Evolutionary conservation across 257 asterid genomes (phyloP).

Genomic region (Cynanchum wilfordii): DNA sequence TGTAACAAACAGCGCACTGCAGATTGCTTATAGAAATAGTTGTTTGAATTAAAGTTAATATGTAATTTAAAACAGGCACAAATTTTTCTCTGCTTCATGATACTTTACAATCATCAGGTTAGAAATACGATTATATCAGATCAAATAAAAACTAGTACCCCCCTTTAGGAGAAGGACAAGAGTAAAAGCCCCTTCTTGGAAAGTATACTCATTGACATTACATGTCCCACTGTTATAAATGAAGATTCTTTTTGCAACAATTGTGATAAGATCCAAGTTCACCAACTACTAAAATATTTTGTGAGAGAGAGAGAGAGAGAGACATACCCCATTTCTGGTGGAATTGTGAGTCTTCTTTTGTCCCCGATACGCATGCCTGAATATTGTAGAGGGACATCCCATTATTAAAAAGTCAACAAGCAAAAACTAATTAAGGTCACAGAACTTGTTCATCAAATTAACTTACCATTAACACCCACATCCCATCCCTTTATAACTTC

Average conservation of each 20-base stretch:
- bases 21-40: neutral
- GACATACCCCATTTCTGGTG: conserved; percentile 96
- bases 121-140: neutral
- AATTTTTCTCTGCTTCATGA: neutral
- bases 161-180: neutral
- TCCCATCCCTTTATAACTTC: conserved; percentile 98
- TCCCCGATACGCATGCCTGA: conserved; percentile 97
- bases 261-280: neutral
- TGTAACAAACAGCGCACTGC: neutral
- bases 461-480: conserved; percentile 85
- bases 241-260: neutral
- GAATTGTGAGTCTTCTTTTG: conserved; percentile 85
- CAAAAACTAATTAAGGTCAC: conserved; percentile 1
- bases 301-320: neutral
- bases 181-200: neutral
- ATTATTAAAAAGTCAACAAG: neutral
- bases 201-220: too few species aligned
- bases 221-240: neutral
- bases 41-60: too few species aligned
- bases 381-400: conserved; percentile 13
- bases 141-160: neutral
- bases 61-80: neutral
- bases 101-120: neutral
- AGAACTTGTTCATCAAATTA: conserved; percentile 1
- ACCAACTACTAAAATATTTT: neutral